Base-by-base conservation (phyloP, 257 asterid species). In the Oldenlandia corymbosa region DNA sequence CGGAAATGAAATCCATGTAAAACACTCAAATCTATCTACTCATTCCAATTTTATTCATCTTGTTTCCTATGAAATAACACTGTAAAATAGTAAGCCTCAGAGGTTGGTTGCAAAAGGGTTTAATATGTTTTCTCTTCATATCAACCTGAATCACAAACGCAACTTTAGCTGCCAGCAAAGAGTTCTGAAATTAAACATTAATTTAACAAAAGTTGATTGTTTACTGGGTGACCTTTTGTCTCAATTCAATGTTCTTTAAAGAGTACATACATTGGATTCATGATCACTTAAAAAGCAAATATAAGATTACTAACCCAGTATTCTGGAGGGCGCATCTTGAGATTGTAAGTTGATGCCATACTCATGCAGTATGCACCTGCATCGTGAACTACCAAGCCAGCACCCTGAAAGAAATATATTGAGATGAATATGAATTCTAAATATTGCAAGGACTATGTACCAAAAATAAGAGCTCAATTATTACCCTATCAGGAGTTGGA, bases 351-450 rank as follows among this genome's bases (percentile, higher is more conserved):
- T 8, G 98, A 92, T 71, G 98, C 96, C 98, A 89, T 92, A 66
- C 98, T 92, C 98, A 92, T 92, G 85, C 98, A 92, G 76, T 92
- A 92, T 59, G 97, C 98, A 74, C 98, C 98, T 8, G 98, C 98
- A 71, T 92, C 98, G 12, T 92, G 98, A 67, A 92, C 98, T 30
- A 92, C 93, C 83, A 92, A 73, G 70, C 98, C 98, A 64, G 86
- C 36, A 73, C 98, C 98, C 98, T 92, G 82, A 62, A 75, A 67
- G 27, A 60, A n/a, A 48, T 28, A 54, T 42, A 41, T 6, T 58
- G 36, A 55, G 61, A 65, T 61, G 30, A 80, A 70, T 52, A 37
- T 20, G 14, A 24, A 26, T 48, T 34, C 31, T 27, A 6, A 60
- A 51, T 23, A 67, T 52, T n/a, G 30, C 21, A 4, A 21, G 4